phyloP scores from a whole-genome alignment of 441 rosid species.

The Populus tomentosa region DNA sequence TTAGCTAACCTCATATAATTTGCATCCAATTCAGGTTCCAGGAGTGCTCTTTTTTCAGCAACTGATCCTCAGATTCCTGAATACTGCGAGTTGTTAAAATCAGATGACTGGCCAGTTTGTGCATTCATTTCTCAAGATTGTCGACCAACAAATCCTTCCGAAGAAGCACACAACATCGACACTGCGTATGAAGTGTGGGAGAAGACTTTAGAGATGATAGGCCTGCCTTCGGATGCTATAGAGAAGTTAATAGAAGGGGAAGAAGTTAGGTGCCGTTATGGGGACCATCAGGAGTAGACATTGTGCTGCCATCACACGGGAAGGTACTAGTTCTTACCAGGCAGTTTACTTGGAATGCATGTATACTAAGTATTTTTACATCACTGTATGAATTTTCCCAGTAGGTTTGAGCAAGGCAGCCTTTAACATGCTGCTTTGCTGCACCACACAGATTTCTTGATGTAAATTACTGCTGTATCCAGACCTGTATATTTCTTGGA shows the following conservation, averaged over 20 bases:
- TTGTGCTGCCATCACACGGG: background rate
- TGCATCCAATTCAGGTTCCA: conserved; percentile 42
- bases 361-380: background rate
- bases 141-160: conserved; percentile 84
- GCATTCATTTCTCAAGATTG: conserved; percentile 92
- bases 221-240: conserved; percentile 74
- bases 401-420: background rate
- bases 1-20: background rate
- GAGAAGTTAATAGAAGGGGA: conserved; percentile 74
- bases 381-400: too few relatives aligned
- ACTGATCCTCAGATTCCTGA: conserved; percentile 94
- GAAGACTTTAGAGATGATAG: conserved; percentile 79
- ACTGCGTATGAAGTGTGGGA: conserved; percentile 78
- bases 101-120: conserved; percentile 90
- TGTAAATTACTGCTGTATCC: background rate
- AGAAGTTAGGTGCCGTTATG: conserved; percentile 57
- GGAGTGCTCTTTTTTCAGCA: conserved; percentile 89
- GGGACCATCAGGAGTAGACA: conserved; percentile 33
- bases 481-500: background rate
- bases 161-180: conserved; percentile 78
- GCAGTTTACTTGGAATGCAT: background rate
- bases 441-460: background rate
- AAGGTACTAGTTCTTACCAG: background rate
- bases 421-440: background rate
- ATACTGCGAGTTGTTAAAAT: conserved; percentile 72